Evolutionary conservation across 2,329 filamentous ascomycete species (phyloP).

Genomic region (Golovinomyces cichoracearum): DNA sequence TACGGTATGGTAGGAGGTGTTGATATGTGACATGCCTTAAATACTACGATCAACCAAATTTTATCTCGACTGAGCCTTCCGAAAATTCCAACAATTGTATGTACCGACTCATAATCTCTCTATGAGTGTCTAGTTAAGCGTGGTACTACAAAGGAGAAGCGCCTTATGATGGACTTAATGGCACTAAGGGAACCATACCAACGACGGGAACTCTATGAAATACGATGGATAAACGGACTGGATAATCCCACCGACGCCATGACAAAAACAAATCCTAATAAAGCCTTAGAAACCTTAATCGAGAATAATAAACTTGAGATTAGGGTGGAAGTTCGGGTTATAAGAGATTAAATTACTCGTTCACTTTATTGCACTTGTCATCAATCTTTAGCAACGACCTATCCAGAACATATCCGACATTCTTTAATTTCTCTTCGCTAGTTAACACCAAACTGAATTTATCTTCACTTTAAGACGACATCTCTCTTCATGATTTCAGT

Average conservation of each 20-base stretch:
- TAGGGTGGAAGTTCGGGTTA: not conserved
- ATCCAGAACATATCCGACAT: too few species aligned
- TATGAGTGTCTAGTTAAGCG: not conserved
- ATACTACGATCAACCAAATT: slow-evolving; percentile 3
- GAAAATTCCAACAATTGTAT: not conserved
- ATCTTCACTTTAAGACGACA: too few species aligned
- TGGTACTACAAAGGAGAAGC: not conserved
- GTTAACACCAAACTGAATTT: too few species aligned
- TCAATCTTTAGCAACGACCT: too few species aligned
- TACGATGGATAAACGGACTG: slow-evolving; percentile 1
- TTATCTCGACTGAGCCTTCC: not conserved
- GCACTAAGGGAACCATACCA: slow-evolving; percentile 1
- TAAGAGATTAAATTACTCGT: too few species aligned
- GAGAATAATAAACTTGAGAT: not conserved
- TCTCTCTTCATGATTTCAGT: too few species aligned
- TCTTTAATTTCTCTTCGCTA: too few species aligned
- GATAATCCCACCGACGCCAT: not conserved
- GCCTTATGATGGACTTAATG: slow-evolving; percentile 3
- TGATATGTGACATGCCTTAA: slow-evolving; percentile 4
- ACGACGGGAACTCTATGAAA: not conserved
- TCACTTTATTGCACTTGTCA: too few species aligned
- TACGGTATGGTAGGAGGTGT: slow-evolving; percentile 5
- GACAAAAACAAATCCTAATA: slow-evolving; percentile 1
- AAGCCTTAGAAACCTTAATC: not conserved
- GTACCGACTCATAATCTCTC: not conserved